Evolutionary conservation across 2,329 filamentous ascomycete genomes (phyloP).

Genomic region (Xylariaceae sp.): DNA sequence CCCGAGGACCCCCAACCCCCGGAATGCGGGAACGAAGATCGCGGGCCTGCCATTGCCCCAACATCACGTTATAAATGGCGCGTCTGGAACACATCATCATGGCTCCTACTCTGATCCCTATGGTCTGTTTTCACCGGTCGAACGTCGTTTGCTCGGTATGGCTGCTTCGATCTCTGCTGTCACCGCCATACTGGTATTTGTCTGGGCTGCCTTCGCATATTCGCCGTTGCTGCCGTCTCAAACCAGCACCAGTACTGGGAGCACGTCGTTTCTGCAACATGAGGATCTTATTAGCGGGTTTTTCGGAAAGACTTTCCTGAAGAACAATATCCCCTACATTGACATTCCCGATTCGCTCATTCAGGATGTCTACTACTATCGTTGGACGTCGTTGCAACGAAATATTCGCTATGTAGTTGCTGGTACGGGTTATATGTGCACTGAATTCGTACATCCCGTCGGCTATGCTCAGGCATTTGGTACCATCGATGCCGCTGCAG

Average conservation of each 20-base stretch:
- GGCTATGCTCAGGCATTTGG: constrained; percentile 32
- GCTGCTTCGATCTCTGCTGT: constrained; percentile 19
- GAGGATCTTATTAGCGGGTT: constrained; percentile 25
- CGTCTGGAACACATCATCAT: constrained; percentile 4
- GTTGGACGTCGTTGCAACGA: constrained; percentile 38
- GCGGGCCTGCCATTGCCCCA: not conserved
- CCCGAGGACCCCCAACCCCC: not conserved
- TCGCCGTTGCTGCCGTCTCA: constrained; percentile 1
- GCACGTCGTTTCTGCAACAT: constrained; percentile 29
- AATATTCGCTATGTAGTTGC: constrained; percentile 38
- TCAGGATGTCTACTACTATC: constrained; percentile 43
- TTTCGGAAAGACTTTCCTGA: constrained; percentile 27
- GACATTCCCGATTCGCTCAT: constrained; percentile 38
- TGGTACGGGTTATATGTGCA: constrained; percentile 39
- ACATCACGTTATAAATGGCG: not conserved
- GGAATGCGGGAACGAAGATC: not conserved
- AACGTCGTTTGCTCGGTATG: constrained; percentile 21
- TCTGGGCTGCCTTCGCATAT: constrained; percentile 8
- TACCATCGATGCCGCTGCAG: constrained; percentile 34
- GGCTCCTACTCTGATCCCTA: not conserved
- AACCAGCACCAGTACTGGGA: constrained; percentile 3
- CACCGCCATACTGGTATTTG: constrained; percentile 17
- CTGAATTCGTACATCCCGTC: constrained; percentile 41
- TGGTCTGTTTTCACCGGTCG: constrained; percentile 4
- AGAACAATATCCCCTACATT: constrained; percentile 40